These are phyloP conservation scores for Bacidia gigantensis DNA, from an alignment of 495 filamentous ascomycete species.

Conservation along the genomic window DNA sequence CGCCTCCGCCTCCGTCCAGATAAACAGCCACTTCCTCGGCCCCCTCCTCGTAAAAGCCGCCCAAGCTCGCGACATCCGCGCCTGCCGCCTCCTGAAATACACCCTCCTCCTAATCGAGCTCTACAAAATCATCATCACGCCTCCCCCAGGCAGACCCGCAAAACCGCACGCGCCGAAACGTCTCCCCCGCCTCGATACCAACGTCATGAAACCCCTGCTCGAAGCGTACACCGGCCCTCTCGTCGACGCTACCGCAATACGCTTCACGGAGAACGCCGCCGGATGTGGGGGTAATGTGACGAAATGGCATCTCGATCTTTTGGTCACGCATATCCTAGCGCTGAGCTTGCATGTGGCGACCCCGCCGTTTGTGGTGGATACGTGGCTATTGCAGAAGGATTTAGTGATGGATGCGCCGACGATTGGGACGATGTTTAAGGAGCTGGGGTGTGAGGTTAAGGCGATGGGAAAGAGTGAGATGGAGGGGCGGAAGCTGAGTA, in stretches of 20 bases:
- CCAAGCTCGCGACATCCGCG: constrained; percentile 40
- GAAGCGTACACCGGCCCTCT: constrained; percentile 44
- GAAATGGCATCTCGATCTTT: constrained; percentile 47
- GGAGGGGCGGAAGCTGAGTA: constrained; percentile 33
- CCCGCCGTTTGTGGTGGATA: too few relatives aligned
- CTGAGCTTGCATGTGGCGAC: constrained; percentile 36
- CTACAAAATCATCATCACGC: constrained; percentile 18
- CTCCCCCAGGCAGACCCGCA: constrained; percentile 12
- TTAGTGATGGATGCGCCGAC: constrained; percentile 56
- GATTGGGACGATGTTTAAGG: constrained; percentile 37
- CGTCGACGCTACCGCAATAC: constrained; percentile 51
- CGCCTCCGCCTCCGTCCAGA: constrained; percentile 26
- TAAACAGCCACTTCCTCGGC: constrained; percentile 43
- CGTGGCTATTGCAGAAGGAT: constrained; percentile 62
- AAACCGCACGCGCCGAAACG: constrained; percentile 1
- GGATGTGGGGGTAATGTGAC: constrained; percentile 29
- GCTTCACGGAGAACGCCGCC: constrained; percentile 45
- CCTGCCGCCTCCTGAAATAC: constrained; percentile 52
- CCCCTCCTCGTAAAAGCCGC: constrained; percentile 21
- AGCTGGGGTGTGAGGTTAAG: constrained; percentile 56
- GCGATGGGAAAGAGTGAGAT: constrained; percentile 32
- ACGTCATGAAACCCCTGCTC: constrained; percentile 21
- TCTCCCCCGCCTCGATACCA: neutral
- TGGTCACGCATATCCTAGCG: constrained; percentile 56
- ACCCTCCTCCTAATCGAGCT: constrained; percentile 53